These are phyloP conservation scores for Silene conica DNA, from an alignment of 148 eudicot species.

Conservation along the genomic window DNA sequence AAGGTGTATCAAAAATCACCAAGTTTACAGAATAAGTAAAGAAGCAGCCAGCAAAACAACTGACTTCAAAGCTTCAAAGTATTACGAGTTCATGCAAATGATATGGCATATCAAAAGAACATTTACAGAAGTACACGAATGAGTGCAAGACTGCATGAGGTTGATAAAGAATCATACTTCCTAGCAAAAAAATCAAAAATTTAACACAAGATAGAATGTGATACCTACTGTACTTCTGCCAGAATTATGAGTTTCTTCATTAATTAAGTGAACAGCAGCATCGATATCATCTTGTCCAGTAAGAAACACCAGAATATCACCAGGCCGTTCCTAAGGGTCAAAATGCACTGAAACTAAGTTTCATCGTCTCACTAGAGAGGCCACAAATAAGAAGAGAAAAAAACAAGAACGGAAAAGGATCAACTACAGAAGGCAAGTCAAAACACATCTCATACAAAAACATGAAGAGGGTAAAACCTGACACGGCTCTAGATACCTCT, in stretches of 20 bases:
- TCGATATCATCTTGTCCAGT: conserved; percentile 99
- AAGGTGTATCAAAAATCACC: no score
- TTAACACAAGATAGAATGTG: not conserved
- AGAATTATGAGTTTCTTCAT: conserved; percentile 63
- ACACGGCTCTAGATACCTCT: conserved; percentile 44
- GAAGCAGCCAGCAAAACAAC: no score
- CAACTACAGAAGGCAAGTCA: not conserved
- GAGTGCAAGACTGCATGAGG: not conserved
- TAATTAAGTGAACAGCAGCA: conserved; percentile 75
- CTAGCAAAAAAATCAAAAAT: not conserved
- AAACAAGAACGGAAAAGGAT: not conserved
- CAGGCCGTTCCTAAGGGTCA: conserved; percentile 57
- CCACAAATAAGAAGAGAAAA: not conserved
- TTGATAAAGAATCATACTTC: not conserved
- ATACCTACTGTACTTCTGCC: conserved; percentile 56
- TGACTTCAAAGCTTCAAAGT: no score
- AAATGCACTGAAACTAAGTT: not conserved
- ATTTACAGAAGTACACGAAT: not conserved
- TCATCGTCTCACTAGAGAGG: not conserved
- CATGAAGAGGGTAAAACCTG: conserved; percentile 3
- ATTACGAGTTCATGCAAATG: not conserved
- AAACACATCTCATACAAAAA: conserved; percentile 4
- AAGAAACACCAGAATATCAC: conserved; percentile 88
- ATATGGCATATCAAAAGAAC: not conserved
- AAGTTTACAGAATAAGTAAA: no score